phyloP scores from a whole-genome alignment of 2,329 filamentous ascomycete genomes.

The Colletotrichum simmondsii region DNA sequence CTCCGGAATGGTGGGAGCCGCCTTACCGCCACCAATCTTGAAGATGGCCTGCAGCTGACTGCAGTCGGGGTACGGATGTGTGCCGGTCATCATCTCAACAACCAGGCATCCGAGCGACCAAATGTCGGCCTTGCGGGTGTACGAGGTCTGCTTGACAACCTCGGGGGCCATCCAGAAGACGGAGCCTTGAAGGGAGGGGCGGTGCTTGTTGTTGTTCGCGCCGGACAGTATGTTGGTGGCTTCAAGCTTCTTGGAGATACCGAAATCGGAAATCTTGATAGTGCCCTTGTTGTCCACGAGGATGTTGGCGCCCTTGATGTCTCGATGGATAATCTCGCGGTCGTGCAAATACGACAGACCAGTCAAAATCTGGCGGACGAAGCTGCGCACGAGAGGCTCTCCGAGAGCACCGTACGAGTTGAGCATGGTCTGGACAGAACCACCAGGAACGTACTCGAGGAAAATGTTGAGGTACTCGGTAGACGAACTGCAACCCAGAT shows the following conservation, averaged over 20 bases:
- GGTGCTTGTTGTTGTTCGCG: slow-evolving; percentile 74
- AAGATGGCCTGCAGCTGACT: slow-evolving; percentile 98
- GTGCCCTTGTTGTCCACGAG: slow-evolving; percentile 98
- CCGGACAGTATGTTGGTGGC: slow-evolving; percentile 83
- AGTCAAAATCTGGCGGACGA: slow-evolving; percentile 93
- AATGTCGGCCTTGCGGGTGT: slow-evolving; percentile 98
- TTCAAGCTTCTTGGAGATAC: slow-evolving; percentile 97
- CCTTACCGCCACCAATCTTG: slow-evolving; percentile 91
- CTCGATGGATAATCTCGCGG: slow-evolving; percentile 95
- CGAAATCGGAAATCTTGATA: slow-evolving; percentile 99
- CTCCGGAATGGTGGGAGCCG: slow-evolving; percentile 84
- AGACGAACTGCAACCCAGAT: slow-evolving; percentile 93
- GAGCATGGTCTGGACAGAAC: slow-evolving; percentile 97
- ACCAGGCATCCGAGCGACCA: slow-evolving; percentile 97
- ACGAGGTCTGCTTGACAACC: slow-evolving; percentile 96
- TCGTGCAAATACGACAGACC: slow-evolving; percentile 94
- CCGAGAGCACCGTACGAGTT: slow-evolving; percentile 97
- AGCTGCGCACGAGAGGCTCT: slow-evolving; percentile 93
- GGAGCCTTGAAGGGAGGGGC: slow-evolving; percentile 89
- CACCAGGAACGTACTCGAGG: slow-evolving; percentile 97
- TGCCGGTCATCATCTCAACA: slow-evolving; percentile 99
- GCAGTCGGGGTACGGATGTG: slow-evolving; percentile 95
- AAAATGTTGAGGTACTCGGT: slow-evolving; percentile 98
- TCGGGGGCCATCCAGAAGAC: slow-evolving; percentile 99
- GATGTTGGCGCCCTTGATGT: slow-evolving; percentile 99